Evolutionary conservation across 768 basidiomycete genomes (phyloP).

Genomic region (Psilocybe cyanescens): DNA sequence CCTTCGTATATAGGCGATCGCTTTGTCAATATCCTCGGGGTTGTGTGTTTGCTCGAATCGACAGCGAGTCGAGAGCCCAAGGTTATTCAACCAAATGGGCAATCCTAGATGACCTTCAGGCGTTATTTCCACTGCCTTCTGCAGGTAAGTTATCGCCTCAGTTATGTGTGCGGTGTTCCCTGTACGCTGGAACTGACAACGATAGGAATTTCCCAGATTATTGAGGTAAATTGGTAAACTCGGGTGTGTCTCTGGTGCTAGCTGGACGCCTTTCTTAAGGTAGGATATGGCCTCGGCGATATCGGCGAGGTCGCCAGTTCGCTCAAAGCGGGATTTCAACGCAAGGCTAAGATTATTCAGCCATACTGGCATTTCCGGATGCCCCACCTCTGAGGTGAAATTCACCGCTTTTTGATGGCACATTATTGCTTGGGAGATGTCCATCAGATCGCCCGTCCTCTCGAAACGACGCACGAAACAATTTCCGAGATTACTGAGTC

Average conservation of each 20-base stretch:
- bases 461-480: conserved; percentile 8
- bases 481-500: neutral
- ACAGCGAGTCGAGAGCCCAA: neutral
- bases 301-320: neutral
- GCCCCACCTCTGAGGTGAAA: too few species aligned
- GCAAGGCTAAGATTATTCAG: too few species aligned
- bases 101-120: conserved; percentile 22
- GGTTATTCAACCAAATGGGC: conserved; percentile 18
- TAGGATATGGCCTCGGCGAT: neutral
- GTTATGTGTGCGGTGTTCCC: conserved; percentile 10
- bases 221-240: neutral
- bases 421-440: neutral
- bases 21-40: neutral
- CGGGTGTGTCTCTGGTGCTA: neutral
- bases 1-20: neutral
- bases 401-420: too few species aligned
- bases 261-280: neutral
- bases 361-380: too few species aligned
- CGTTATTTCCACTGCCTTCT: conserved; percentile 23
- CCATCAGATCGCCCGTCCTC: conserved; percentile 1
- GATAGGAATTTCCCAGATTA: neutral
- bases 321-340: conserved; percentile 5
- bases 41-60: neutral
- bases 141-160: conserved; percentile 10
- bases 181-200: neutral